Conservation (phyloP, 179 eudicot species). For the Actinidia arguta region DNA sequence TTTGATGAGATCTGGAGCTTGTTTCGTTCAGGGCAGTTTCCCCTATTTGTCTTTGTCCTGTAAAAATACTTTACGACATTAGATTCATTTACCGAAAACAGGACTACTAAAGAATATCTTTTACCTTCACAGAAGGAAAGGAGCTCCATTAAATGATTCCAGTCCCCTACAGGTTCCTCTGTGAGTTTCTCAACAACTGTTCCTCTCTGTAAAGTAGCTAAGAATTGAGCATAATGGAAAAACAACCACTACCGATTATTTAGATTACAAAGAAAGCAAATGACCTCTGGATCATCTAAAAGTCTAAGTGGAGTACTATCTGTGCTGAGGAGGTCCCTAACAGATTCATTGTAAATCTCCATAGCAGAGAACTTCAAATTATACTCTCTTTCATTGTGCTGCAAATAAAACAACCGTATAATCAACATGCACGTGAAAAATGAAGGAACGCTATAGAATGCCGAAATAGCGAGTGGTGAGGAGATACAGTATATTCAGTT, state of each 20-base stretch:
- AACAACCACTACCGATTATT: background rate
- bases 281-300: slow-evolving; percentile 97
- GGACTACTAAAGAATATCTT: slow-evolving; percentile 14
- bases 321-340: slow-evolving; percentile 82
- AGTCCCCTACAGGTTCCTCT: slow-evolving; percentile 81
- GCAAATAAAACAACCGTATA: slow-evolving; percentile 32
- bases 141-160: slow-evolving; percentile 85
- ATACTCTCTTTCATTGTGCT: slow-evolving; percentile 88
- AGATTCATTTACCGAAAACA: background rate
- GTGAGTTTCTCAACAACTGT: slow-evolving; percentile 93
- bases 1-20: slow-evolving; percentile 98
- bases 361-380: slow-evolving; percentile 85
- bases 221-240: slow-evolving; percentile 16
- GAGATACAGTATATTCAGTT: background rate
- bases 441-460: background rate
- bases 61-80: slow-evolving; percentile 25
- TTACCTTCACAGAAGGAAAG: slow-evolving; percentile 92
- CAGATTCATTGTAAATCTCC: slow-evolving; percentile 98
- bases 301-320: slow-evolving; percentile 82
- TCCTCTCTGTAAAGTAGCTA: slow-evolving; percentile 72
- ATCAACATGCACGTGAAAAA: slow-evolving; percentile 2
- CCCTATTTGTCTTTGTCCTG: slow-evolving; percentile 97
- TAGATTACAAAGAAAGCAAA: slow-evolving; percentile 3
- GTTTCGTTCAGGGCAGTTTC: slow-evolving; percentile 86
- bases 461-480: background rate